Conservation (phyloP, 2,329 filamentous ascomycete genomes). For the Nigrospora oryzae region DNA sequence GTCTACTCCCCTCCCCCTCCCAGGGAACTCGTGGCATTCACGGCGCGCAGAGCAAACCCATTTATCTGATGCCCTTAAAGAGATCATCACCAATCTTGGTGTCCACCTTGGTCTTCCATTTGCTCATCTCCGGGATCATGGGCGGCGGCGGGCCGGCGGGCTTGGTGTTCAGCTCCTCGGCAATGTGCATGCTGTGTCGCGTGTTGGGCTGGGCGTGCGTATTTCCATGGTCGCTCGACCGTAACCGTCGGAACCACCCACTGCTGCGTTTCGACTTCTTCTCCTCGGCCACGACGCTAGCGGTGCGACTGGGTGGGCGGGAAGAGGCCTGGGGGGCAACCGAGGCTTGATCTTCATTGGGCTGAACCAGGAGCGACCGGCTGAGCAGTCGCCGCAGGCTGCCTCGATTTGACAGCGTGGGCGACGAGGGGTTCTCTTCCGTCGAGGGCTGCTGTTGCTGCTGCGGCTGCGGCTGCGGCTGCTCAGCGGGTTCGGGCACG, state of each 20-base stretch:
- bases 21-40: no score
- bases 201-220: slow-evolving; percentile 20
- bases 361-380: slow-evolving; percentile 44
- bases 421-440: slow-evolving; percentile 44
- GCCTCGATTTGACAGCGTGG: slow-evolving; percentile 41
- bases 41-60: no score
- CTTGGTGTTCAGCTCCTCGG: slow-evolving; percentile 29
- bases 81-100: slow-evolving; percentile 40
- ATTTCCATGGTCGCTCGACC: slow-evolving; percentile 20
- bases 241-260: slow-evolving; percentile 50
- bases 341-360: slow-evolving; percentile 35
- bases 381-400: slow-evolving; percentile 51
- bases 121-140: slow-evolving; percentile 50
- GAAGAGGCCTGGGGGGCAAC: slow-evolving; percentile 23
- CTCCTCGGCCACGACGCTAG: slow-evolving; percentile 39
- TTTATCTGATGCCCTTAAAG: slow-evolving; percentile 51
- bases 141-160: slow-evolving; percentile 44
- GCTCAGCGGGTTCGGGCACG: slow-evolving; percentile 17
- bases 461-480: neutral
- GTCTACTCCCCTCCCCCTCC: no score
- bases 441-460: slow-evolving; percentile 6
- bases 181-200: slow-evolving; percentile 28
- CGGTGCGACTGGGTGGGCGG: slow-evolving; percentile 42
- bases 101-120: slow-evolving; percentile 40
- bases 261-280: slow-evolving; percentile 47